phyloP scores from a whole-genome alignment of 169 alveolate species.

The Cryptosporidium xiaoi region DNA sequence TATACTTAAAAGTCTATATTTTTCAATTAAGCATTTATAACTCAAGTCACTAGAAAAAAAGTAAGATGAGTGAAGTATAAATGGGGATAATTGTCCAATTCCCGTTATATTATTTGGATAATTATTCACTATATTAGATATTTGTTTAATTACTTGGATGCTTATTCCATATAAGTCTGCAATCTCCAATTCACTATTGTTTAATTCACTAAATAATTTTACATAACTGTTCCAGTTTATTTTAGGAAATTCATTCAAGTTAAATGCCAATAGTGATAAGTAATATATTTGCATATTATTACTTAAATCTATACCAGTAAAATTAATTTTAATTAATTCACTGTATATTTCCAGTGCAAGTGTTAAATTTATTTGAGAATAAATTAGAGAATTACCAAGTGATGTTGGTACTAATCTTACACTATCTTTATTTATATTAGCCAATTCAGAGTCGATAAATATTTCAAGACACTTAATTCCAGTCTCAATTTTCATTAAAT shows the following conservation, averaged over 20 bases:
- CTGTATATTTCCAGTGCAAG: slow-evolving; percentile 41
- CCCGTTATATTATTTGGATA: slow-evolving; percentile 6
- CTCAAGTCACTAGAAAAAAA: slow-evolving; percentile 13
- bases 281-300: slow-evolving; percentile 27
- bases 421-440: not conserved
- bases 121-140: not conserved
- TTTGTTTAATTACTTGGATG: slow-evolving; percentile 12
- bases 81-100: slow-evolving; percentile 36
- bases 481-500: slow-evolving; percentile 21
- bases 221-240: slow-evolving; percentile 55
- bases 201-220: slow-evolving; percentile 16
- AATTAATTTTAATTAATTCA: slow-evolving; percentile 27
- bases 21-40: slow-evolving; percentile 54
- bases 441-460: not conserved
- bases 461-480: slow-evolving; percentile 25
- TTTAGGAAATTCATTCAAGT: not conserved
- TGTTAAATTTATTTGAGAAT: slow-evolving; percentile 12
- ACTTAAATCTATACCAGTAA: slow-evolving; percentile 33
- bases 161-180: slow-evolving; percentile 51
- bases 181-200: slow-evolving; percentile 15
- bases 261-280: slow-evolving; percentile 6
- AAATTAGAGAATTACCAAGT: slow-evolving; percentile 15
- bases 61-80: slow-evolving; percentile 28
- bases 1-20: slow-evolving; percentile 26
- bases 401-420: not conserved